Percentiles rank a stretch among this genome's conserved stretches.
These are phyloP conservation scores for Vitis labrusca DNA, from an alignment of 164 flowering plant genomes.

Conservation along the genomic window DNA sequence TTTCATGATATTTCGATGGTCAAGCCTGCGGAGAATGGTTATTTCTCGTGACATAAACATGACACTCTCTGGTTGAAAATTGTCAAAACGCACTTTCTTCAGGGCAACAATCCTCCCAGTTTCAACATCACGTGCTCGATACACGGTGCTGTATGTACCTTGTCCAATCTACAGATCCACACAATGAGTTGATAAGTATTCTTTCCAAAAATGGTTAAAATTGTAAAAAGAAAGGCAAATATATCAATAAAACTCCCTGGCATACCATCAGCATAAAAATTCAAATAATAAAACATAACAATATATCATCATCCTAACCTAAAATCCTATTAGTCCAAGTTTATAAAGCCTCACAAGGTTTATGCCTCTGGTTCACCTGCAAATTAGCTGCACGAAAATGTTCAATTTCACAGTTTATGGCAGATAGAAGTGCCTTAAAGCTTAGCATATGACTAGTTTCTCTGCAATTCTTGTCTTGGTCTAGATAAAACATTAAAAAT, in stretches of 20 bases:
- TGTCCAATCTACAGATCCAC: slow-evolving; percentile 71
- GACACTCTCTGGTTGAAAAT: slow-evolving; percentile 84
- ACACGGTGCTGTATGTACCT: slow-evolving; percentile 95
- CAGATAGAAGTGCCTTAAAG: too few relatives aligned
- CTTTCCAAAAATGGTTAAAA: background rate
- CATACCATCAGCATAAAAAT: background rate
- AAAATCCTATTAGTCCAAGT: too few relatives aligned
- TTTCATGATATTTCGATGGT: slow-evolving; percentile 86
- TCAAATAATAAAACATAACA: background rate
- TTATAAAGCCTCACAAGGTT: too few relatives aligned
- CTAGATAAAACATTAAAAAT: too few relatives aligned
- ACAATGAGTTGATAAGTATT: slow-evolving; percentile 4
- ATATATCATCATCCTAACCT: too few relatives aligned
- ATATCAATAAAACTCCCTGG: too few relatives aligned
- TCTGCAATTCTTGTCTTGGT: too few relatives aligned
- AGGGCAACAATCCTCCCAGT: slow-evolving; percentile 76
- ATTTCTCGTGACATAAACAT: slow-evolving; percentile 97
- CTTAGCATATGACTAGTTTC: too few relatives aligned
- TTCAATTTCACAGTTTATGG: too few relatives aligned
- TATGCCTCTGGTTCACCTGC: too few relatives aligned
- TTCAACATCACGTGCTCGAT: slow-evolving; percentile 68
- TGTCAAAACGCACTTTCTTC: slow-evolving; percentile 88
- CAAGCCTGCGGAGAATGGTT: slow-evolving; percentile 72
- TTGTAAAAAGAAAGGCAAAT: background rate
- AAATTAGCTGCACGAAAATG: too few relatives aligned